Base-by-base conservation (phyloP, 139 green algal species). In the Ulvella scutata region DNA sequence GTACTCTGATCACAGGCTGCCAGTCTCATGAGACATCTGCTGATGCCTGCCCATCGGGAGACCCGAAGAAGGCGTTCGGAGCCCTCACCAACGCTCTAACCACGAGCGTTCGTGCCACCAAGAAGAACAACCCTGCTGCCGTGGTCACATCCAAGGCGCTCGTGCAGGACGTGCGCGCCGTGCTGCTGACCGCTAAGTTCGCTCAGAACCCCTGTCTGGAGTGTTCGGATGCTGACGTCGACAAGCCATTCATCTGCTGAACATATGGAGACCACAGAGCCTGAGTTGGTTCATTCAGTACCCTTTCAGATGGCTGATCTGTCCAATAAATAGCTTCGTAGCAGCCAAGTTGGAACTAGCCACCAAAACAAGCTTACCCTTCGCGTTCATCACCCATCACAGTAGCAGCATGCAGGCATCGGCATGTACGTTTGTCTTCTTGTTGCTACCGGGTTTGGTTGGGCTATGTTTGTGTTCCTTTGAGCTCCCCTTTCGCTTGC, bases 151-250 rank as follows among this genome's bases (percentile, higher is more conserved):
- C 82, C 72, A 73, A 76, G 62, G 83, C 83, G 43, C 67, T 89
- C 44, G 85, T 89, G 20, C 72, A 80, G 20, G 59, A 44, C 3
- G 78, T 91, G 31, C 81, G 85, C 17, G 73, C 85, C 13, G 73
- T 77, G 26, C 80, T 91, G 43, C 33, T 26, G 62, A 78, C 84
- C 61, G 78, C 76, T 0, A 38, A 79, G 23, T 89, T 86, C 76
- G 38, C 72, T 1, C 85, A 89, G 81, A 89, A 88, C 78, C 86
- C 85, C 7, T 89, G 85, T 80, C 78, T 91, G 51, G 86, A 90
- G 80, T 89, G 86, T 79, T 81, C 76, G 43, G 23, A 73, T 9
- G 37, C n/a, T 3, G 79, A 83, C 75, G 86, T 85, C 31, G 81
- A 90, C 59, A 36, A 60, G 20, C 36, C 74, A 2, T 90, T 90